Conservation (phyloP, 2,329 filamentous ascomycete species). For the Colletotrichum sansevieriae region DNA sequence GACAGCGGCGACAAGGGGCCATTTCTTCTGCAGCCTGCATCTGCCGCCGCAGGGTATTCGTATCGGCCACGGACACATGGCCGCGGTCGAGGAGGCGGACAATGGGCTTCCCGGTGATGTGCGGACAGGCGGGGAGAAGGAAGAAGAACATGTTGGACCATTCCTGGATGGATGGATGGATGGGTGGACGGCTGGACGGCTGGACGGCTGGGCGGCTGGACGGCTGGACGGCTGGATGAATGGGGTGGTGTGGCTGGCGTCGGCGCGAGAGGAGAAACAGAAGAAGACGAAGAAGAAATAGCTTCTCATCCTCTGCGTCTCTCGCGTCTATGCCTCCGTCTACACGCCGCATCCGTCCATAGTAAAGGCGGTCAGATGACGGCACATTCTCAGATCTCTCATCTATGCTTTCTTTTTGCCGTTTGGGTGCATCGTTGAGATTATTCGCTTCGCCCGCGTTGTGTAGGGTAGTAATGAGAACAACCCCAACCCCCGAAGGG, state of each 20-base stretch:
- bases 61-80: conserved; percentile 15
- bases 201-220: not conserved
- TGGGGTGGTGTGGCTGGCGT: not conserved
- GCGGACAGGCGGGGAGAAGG: conserved; percentile 19
- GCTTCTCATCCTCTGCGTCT: conserved; percentile 1
- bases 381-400: conserved; percentile 18
- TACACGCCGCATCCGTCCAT: conserved; percentile 5
- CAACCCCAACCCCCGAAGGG: not conserved
- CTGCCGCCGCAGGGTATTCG: conserved; percentile 19
- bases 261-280: conserved; percentile 15
- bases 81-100: not conserved
- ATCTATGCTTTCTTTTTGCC: conserved; percentile 23
- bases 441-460: not conserved
- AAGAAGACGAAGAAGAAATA: conserved; percentile 13
- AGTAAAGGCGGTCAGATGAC: conserved; percentile 3
- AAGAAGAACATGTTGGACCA: conserved; percentile 3
- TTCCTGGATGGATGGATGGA: too few species aligned
- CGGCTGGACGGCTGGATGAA: not conserved
- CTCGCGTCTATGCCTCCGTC: not conserved
- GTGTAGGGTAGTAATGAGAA: conserved; percentile 8
- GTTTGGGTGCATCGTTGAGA: conserved; percentile 19
- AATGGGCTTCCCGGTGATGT: conserved; percentile 5
- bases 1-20: conserved; percentile 4
- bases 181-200: not conserved
- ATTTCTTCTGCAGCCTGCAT: conserved; percentile 12